phyloP scores from a whole-genome alignment of 2,329 filamentous ascomycete species.

The Aspergillus awamori region DNA sequence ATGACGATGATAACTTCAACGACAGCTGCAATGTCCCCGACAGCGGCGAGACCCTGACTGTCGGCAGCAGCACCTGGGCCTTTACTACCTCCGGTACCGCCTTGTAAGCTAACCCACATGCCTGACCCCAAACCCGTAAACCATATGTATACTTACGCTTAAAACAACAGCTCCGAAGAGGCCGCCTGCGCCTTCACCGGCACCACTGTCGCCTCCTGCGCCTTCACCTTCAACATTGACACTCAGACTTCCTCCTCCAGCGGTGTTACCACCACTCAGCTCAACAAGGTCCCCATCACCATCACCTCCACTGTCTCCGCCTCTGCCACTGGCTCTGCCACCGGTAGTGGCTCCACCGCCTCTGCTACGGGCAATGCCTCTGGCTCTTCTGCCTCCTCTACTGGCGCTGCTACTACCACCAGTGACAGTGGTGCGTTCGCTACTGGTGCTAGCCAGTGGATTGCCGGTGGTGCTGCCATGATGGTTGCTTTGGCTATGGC shows the following conservation, averaged over 20 bases:
- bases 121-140: too few relatives aligned
- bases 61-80: not conserved
- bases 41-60: not conserved
- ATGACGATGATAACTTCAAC: not conserved
- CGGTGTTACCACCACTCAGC: constrained; percentile 16
- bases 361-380: constrained; percentile 2
- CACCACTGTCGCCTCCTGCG: constrained; percentile 33
- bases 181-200: constrained; percentile 26
- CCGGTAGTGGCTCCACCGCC: constrained; percentile 18
- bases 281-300: constrained; percentile 22
- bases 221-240: constrained; percentile 9
- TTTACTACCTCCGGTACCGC: too few relatives aligned
- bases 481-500: constrained; percentile 31
- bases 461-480: constrained; percentile 31
- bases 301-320: constrained; percentile 27
- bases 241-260: constrained; percentile 8
- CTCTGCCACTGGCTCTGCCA: constrained; percentile 16
- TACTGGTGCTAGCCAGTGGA: constrained; percentile 26
- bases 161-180: not conserved
- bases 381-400: constrained; percentile 20
- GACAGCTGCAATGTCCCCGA: not conserved
- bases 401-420: constrained; percentile 16
- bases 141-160: too few relatives aligned
- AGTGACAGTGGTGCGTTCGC: constrained; percentile 29
- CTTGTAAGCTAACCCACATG: not conserved